phyloP scores from a whole-genome alignment of 495 filamentous ascomycete species.

The Chaetomium fimeti region DNA sequence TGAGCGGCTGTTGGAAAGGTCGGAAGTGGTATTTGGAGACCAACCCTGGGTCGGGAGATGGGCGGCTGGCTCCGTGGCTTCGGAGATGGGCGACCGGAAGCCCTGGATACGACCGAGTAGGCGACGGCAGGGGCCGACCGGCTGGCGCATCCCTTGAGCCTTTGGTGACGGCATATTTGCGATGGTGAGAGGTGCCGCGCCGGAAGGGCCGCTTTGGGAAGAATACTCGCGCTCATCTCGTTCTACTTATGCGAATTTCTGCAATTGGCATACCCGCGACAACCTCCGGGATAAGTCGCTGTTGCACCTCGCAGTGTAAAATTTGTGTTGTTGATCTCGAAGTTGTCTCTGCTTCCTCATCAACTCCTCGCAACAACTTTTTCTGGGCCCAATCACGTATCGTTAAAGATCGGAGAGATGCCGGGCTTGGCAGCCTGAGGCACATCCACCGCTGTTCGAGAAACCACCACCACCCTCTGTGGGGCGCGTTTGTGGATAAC shows the following conservation, averaged over 20 bases:
- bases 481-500: too few species aligned
- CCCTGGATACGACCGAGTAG: constrained; percentile 25
- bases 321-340: background rate
- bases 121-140: constrained; percentile 7
- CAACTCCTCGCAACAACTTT: constrained; percentile 24
- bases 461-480: too few species aligned
- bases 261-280: constrained; percentile 20
- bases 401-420: constrained; percentile 8
- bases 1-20: background rate
- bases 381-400: constrained; percentile 19
- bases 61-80: background rate
- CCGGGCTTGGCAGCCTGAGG: background rate
- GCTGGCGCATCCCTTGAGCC: constrained; percentile 34
- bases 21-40: constrained; percentile 4
- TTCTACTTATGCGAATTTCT: constrained; percentile 2
- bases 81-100: constrained; percentile 14
- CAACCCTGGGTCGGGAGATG: constrained; percentile 22
- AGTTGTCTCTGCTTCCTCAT: background rate
- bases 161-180: constrained; percentile 49
- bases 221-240: constrained; percentile 52
- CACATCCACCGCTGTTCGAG: too few species aligned
- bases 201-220: constrained; percentile 53
- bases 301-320: constrained; percentile 13
- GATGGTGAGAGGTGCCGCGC: constrained; percentile 50
- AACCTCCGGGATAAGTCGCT: background rate